These are phyloP conservation scores for Athelia psychrophila DNA, from an alignment of 1,284 basidiomycete species.

Conservation along the genomic window DNA sequence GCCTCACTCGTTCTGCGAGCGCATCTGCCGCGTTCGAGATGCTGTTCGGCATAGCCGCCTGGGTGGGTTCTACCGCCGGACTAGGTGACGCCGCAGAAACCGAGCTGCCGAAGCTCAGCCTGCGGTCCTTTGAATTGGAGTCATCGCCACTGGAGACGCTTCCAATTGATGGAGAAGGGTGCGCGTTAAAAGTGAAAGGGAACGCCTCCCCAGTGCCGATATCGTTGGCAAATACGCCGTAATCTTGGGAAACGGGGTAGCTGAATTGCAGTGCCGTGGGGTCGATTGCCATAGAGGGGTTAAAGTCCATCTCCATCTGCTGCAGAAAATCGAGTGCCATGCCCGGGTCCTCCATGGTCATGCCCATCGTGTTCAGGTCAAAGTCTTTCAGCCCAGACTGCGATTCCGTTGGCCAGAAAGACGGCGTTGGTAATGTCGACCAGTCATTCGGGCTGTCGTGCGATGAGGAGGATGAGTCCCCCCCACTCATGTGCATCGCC, in stretches of 20 bases:
- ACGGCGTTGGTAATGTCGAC: too few relatives aligned
- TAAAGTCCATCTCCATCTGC: slow-evolving; percentile 51
- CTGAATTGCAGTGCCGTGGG: slow-evolving; percentile 61
- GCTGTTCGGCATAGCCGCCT: slow-evolving; percentile 8
- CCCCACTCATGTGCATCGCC: too few relatives aligned
- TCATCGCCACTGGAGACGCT: slow-evolving; percentile 22
- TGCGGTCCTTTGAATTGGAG: slow-evolving; percentile 18
- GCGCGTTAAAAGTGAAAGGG: slow-evolving; percentile 41
- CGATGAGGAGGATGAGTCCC: too few relatives aligned
- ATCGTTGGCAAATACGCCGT: slow-evolving; percentile 1
- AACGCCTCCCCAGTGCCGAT: slow-evolving; percentile 22
- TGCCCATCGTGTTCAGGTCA: too few relatives aligned
- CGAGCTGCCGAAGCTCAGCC: slow-evolving; percentile 43
- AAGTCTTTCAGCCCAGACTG: too few relatives aligned
- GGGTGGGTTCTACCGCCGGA: slow-evolving; percentile 34
- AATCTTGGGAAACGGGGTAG: background rate
- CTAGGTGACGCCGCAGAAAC: slow-evolving; percentile 51
- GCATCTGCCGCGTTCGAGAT: slow-evolving; percentile 32
- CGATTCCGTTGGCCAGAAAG: too few relatives aligned
- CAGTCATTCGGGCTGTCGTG: too few relatives aligned
- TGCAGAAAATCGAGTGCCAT: slow-evolving; percentile 45
- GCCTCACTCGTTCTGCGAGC: slow-evolving; percentile 55
- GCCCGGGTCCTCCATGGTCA: slow-evolving; percentile 22
- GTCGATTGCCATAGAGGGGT: slow-evolving; percentile 52
- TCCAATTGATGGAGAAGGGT: slow-evolving; percentile 23